Base-by-base conservation (phyloP, 441 rosid genomes). In the Kokia cookei region DNA sequence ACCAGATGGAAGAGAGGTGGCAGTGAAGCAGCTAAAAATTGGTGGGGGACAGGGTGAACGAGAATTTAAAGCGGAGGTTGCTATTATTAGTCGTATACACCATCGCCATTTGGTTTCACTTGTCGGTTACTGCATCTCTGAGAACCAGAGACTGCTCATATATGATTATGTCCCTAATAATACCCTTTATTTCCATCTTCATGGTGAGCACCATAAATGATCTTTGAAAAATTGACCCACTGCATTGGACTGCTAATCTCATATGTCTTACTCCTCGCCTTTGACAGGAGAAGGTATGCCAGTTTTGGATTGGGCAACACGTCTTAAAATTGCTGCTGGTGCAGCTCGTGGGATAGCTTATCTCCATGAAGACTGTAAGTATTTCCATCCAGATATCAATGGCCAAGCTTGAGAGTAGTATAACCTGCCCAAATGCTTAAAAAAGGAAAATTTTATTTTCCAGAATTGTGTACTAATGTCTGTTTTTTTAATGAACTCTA, bases 321-420 rank as follows among this genome's bases (percentile, higher is more conserved):
- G 98, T 42, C 79, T 96, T 19, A 95, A 82, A 85, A 80, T 91
- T 70, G 96, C 96, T 75, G 87, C 83, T 73, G 99, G 99, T 74
- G 99, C 95, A 22, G 98, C 98, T 82, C 98, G 96, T 76, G 99
- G 98, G 72, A 69, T 93, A 80, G 95, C 97, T 76, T 96, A 96
- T 84, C 93, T 96, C 73, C 98, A 96, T 84, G 99, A 96, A 84
- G 97, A 92, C 72, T 96, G 99, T 93, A 86, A 84, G 93, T 79
- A 73, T 79, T 40, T 63, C 72, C 69, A 15, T 73, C 45, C 73
- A 64, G 29, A 24, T 19, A 57, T 69, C 61, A 26, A 17, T 55
- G 42, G 72, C 65, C 35, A 14, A 26, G 53, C 14, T 80, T 77
- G 50, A 68, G 29, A 48, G 24, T 73, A 42, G 24, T 75, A 7